Evolutionary conservation across 352 stramenopile species (phyloP), one percentile per base, ranked within the genome.

Genomic region (Peronospora farinosa): DNA sequence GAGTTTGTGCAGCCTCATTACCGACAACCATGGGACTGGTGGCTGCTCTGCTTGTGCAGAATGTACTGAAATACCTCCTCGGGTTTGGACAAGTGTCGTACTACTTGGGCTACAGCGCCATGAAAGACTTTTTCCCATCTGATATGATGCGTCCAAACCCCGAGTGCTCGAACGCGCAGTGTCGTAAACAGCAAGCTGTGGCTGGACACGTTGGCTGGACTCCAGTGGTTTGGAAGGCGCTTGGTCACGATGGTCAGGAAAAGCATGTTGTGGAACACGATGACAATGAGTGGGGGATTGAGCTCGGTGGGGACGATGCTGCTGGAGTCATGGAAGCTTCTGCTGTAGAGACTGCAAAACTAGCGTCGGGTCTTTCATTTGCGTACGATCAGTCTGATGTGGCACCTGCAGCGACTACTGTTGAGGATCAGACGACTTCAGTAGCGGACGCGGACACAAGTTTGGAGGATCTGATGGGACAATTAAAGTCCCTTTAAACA

Each of bases 21-120:
- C 86, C 86, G 6, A 96, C 86, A 25, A 96, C 86, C 19, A 96
- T 96, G 84, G 82, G 84, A 10, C 74, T 96, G 11, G 78, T 96
- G 4, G 84, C 86, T 7, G 80, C 82, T 11, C 47, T 95, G 54
- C 65, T 96, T 10, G 84, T 94, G 46, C 86, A 96, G 53, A 95
- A 96, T 53, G 73, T 77, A 43, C 74, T 96, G 25, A 96, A 96
- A 68, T 88, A 83, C 41, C 47, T 96, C 11, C 60, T 96, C 2
- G 58, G 60, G 16, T 96, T 96, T 48, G 86, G 86, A 4, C 78
- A 94, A 36, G 68, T 94, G 19, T 88, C 84, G 41, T 95, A 96
- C 59, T 95, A 92, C 40, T 47, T 93, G 23, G 82, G 81, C 28
- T 96, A 95, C 64, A 91, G 79, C 43, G 81, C 84, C 10, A 82